These are phyloP conservation scores for Paraphoma chrysanthemicola DNA, from an alignment of 2,329 filamentous ascomycete species.

Conservation along the genomic window DNA sequence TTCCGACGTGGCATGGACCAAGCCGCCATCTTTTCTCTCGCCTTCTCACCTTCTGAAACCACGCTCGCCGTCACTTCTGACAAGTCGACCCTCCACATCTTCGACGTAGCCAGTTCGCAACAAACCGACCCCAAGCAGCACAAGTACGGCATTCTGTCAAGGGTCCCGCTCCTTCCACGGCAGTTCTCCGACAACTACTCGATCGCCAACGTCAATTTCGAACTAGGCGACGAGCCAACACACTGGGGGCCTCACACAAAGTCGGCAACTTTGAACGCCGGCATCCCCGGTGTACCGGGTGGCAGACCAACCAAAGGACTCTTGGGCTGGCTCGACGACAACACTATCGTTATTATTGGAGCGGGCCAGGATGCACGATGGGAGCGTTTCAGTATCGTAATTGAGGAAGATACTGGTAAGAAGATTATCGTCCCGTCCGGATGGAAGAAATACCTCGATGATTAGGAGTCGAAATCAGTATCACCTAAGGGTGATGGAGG, in stretches of 20 bases:
- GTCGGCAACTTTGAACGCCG: slow-evolving; percentile 50
- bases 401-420: slow-evolving; percentile 67
- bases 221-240: slow-evolving; percentile 75
- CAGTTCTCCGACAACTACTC: slow-evolving; percentile 91
- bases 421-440: slow-evolving; percentile 73
- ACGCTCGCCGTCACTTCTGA: slow-evolving; percentile 92
- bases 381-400: slow-evolving; percentile 72
- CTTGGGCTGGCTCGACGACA: slow-evolving; percentile 82
- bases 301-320: slow-evolving; percentile 78
- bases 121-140: slow-evolving; percentile 30
- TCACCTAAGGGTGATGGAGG: too few species aligned
- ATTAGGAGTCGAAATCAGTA: not conserved
- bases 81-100: slow-evolving; percentile 94
- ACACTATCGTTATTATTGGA: slow-evolving; percentile 76
- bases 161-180: slow-evolving; percentile 82
- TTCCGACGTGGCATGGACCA: slow-evolving; percentile 88
- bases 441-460: slow-evolving; percentile 77
- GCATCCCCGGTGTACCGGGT: slow-evolving; percentile 60
- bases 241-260: slow-evolving; percentile 36
- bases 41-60: slow-evolving; percentile 81
- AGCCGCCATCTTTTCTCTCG: slow-evolving; percentile 84
- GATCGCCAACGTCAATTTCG: slow-evolving; percentile 80
- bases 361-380: slow-evolving; percentile 82
- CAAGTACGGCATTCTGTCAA: slow-evolving; percentile 87
- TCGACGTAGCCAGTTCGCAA: slow-evolving; percentile 66